Evolutionary conservation across 805 yeast species (phyloP).

Genomic region (Debaryomyces prosopidis): DNA sequence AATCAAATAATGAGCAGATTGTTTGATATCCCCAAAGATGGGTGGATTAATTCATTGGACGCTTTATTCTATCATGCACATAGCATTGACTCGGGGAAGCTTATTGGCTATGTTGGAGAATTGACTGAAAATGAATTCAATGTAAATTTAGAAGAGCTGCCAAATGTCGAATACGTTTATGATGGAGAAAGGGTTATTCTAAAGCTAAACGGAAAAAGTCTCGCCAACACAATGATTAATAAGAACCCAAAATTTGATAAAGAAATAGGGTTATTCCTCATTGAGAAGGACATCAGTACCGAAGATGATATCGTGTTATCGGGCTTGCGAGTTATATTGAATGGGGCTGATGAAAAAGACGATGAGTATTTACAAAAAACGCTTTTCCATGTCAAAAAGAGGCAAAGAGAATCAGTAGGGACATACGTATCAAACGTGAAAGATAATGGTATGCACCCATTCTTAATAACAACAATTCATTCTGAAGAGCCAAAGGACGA

Average conservation of each 20-base stretch:
- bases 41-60: slow-evolving; percentile 29
- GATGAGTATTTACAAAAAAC: slow-evolving; percentile 31
- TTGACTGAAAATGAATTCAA: background rate
- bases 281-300: slow-evolving; percentile 26
- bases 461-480: slow-evolving; percentile 17
- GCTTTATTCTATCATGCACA: slow-evolving; percentile 27
- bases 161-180: slow-evolving; percentile 11
- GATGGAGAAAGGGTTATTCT: slow-evolving; percentile 9
- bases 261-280: slow-evolving; percentile 39
- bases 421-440: slow-evolving; percentile 6
- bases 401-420: slow-evolving; percentile 24
- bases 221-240: background rate
- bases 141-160: background rate
- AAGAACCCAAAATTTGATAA: slow-evolving; percentile 9
- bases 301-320: slow-evolving; percentile 35
- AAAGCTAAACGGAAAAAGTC: background rate
- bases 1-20: slow-evolving; percentile 10
- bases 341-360: slow-evolving; percentile 5
- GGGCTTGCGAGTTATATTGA: slow-evolving; percentile 34
- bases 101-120: background rate
- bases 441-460: slow-evolving; percentile 40
- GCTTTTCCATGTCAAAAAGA: slow-evolving; percentile 42
- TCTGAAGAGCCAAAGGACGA: slow-evolving; percentile 17
- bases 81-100: slow-evolving; percentile 2
- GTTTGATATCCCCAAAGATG: slow-evolving; percentile 17